Percentiles rank a stretch among this genome's conserved stretches.
Conservation (phyloP, 2,329 filamentous ascomycete genomes). For the Venturia effusa region DNA sequence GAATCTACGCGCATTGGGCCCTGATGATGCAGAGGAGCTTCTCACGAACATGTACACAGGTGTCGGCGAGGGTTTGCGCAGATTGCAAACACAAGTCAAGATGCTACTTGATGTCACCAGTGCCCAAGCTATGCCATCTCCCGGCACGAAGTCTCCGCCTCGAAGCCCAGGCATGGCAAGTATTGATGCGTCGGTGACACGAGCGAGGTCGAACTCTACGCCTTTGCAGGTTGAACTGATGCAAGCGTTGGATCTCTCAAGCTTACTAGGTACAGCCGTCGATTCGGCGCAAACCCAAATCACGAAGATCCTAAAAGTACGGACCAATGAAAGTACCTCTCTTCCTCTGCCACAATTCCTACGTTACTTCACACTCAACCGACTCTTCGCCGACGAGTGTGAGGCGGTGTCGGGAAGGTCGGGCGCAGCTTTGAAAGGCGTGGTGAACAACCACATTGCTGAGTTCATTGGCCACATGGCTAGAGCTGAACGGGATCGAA, state of each 20-base stretch:
- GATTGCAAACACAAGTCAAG: conserved; percentile 84
- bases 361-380: conserved; percentile 71
- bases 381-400: conserved; percentile 77
- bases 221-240: conserved; percentile 60
- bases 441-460: conserved; percentile 72
- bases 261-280: conserved; percentile 67
- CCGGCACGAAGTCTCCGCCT: conserved; percentile 35
- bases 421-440: conserved; percentile 62
- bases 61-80: conserved; percentile 74
- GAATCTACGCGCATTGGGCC: conserved; percentile 74
- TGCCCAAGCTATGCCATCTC: conserved; percentile 42
- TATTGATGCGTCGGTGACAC: conserved; percentile 8
- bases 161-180: conserved; percentile 32
- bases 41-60: conserved; percentile 75
- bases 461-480: conserved; percentile 65
- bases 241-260: conserved; percentile 64
- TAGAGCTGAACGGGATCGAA: conserved; percentile 60
- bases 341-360: conserved; percentile 61
- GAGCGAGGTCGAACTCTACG: conserved; percentile 7
- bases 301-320: conserved; percentile 67
- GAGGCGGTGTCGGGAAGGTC: conserved; percentile 74
- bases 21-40: conserved; percentile 74
- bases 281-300: conserved; percentile 65
- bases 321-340: conserved; percentile 60
- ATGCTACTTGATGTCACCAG: conserved; percentile 90